Conservation (phyloP, 2,329 filamentous ascomycete species). For the Hymenoscyphus repandus region DNA sequence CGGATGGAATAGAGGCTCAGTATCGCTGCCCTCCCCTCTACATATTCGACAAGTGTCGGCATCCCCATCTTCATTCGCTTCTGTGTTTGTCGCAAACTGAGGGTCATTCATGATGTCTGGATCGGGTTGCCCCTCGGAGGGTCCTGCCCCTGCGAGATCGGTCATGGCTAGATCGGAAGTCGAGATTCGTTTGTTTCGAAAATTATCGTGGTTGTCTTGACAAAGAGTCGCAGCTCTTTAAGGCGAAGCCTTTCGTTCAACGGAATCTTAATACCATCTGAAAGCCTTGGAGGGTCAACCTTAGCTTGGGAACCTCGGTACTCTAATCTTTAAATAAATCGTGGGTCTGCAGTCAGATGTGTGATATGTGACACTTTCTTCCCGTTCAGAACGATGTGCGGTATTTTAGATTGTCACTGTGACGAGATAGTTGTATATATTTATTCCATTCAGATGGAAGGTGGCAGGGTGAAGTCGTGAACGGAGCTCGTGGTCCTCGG, state of each 20-base stretch:
- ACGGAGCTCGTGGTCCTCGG: too few species aligned
- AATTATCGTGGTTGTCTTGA: too few species aligned
- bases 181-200: neutral
- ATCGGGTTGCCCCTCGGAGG: constrained; percentile 12
- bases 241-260: constrained; percentile 27
- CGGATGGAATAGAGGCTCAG: constrained; percentile 90
- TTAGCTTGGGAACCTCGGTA: too few species aligned
- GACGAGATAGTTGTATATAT: too few species aligned
- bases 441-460: too few species aligned
- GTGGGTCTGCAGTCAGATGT: too few species aligned
- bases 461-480: too few species aligned
- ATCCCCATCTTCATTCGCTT: constrained; percentile 25
- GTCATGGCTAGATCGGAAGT: constrained; percentile 14
- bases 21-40: constrained; percentile 73
- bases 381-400: too few species aligned
- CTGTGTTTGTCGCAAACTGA: constrained; percentile 39
- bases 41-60: constrained; percentile 75
- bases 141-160: constrained; percentile 4
- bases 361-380: too few species aligned
- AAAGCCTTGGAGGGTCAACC: neutral
- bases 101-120: constrained; percentile 55
- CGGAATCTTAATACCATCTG: constrained; percentile 23
- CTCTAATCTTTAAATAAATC: too few species aligned
- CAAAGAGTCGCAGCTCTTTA: neutral
- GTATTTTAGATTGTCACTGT: too few species aligned